These are phyloP conservation scores for Pseudogymnoascus sp. DNA, from an alignment of 2,329 filamentous ascomycete species.

Conservation along the genomic window DNA sequence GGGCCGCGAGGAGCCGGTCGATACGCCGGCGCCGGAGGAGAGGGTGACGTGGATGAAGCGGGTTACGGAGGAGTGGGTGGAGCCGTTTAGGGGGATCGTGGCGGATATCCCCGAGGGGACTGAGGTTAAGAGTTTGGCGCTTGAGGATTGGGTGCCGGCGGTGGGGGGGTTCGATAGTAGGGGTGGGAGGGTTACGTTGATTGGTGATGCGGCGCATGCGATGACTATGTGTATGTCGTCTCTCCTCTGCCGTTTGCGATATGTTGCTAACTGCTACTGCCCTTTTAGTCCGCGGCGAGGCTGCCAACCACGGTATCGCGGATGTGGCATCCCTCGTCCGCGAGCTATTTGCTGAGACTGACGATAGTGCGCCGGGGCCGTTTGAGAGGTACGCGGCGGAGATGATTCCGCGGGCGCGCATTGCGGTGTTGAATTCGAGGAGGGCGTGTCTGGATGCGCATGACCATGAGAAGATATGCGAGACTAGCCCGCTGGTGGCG, in stretches of 20 bases:
- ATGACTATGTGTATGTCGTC: slow-evolving; percentile 50
- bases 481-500: slow-evolving; percentile 25
- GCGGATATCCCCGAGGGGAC: slow-evolving; percentile 33
- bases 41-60: slow-evolving; percentile 35
- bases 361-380: slow-evolving; percentile 13
- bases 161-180: slow-evolving; percentile 27
- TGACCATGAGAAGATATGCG: slow-evolving; percentile 27
- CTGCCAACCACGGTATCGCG: slow-evolving; percentile 47
- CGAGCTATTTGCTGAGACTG: slow-evolving; percentile 15
- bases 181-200: slow-evolving; percentile 35
- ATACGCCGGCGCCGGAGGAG: slow-evolving; percentile 35
- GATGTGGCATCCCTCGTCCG: slow-evolving; percentile 40
- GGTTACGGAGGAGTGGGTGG: slow-evolving; percentile 39
- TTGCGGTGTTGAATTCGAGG: slow-evolving; percentile 28
- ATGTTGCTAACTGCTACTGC: neutral
- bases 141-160: slow-evolving; percentile 41
- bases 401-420: slow-evolving; percentile 25
- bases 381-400: slow-evolving; percentile 26
- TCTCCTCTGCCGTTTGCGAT: neutral
- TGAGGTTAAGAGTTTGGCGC: slow-evolving; percentile 36
- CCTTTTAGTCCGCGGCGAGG: slow-evolving; percentile 45
- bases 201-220: slow-evolving; percentile 48
- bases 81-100: slow-evolving; percentile 39
- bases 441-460: slow-evolving; percentile 30
- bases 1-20: slow-evolving; percentile 24